Evolutionary conservation across 75 land plant species (phyloP), one percentile per base, ranked within the genome.

Genomic region (Cunninghamia lanceolata): DNA sequence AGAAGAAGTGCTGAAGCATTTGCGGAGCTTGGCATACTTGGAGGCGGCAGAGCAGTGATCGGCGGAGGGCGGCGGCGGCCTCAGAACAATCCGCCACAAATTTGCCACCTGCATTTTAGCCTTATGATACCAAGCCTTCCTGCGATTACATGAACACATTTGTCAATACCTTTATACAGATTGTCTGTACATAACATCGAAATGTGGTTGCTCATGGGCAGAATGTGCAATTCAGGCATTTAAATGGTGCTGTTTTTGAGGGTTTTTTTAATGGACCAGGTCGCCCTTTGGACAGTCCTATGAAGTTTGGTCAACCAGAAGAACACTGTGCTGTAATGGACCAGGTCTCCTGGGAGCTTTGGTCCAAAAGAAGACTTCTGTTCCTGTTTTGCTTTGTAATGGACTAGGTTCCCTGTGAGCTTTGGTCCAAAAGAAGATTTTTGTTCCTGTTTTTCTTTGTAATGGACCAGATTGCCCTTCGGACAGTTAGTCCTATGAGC

Each of bases 91-190:
- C 25, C 80, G 80, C 80, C 80, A 77, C 28, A 77, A 17, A 19
- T 79, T 79, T 9, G 82, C 82, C 46, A 79, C 82, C 21, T 76
- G 79, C 79, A 76, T 76, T 59, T 59, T 59, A 16, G 79, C 79
- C 40, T 79, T 79, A 0, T 79, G 82, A 28, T 79, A 79, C 82
- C 82, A 79, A 25, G 82, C 82, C 46, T 79, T 79, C 82, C 82
- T 79, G 47, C 43, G 8, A 79, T 16, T 3, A 79, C 28, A 43
- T 0, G 52, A 0, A 50, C 1, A 0, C 52, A 50, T 50, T 50
- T 50, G 15, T 50, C 52, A 50, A 10, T 50, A 50, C 15, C 11
- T n/a, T 13, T 76, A n/a, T 36, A 38, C 19, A 78, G 46, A 78
- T 40, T 39, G 28, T 75, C 34, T 75, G 21, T 1, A 6, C 39